phyloP scores from a whole-genome alignment of 2,329 filamentous ascomycete species.

The Emergomyces orientalis region DNA sequence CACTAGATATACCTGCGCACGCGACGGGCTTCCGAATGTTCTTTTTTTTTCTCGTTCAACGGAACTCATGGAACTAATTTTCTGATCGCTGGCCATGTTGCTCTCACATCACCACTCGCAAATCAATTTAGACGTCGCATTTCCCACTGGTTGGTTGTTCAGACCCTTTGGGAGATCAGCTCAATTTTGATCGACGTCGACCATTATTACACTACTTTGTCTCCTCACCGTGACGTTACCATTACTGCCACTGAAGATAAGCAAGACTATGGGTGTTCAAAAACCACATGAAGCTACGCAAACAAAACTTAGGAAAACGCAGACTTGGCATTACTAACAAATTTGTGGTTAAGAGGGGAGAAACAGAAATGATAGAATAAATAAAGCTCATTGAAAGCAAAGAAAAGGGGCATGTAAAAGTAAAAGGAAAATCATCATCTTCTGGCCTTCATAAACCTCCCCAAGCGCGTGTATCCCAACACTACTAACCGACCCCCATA shows the following conservation, averaged over 20 bases:
- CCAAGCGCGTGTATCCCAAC: conserved; percentile 5
- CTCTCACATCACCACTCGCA: too few relatives aligned
- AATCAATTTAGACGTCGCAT: too few relatives aligned
- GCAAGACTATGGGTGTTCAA: background rate
- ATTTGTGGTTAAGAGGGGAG: background rate
- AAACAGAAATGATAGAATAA: conserved; percentile 1
- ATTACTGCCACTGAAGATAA: too few relatives aligned
- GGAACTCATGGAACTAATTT: too few relatives aligned
- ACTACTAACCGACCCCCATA: background rate
- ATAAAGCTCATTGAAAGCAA: background rate
- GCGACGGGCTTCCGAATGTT: too few relatives aligned
- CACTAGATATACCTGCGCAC: too few relatives aligned
- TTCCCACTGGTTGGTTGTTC: too few relatives aligned
- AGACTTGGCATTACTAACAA: conserved; percentile 1
- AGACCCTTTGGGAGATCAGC: too few relatives aligned
- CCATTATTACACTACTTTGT: too few relatives aligned
- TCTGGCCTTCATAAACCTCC: conserved; percentile 4
- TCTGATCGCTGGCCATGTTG: too few relatives aligned
- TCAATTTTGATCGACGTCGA: too few relatives aligned
- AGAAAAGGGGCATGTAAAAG: background rate
- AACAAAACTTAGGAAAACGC: background rate
- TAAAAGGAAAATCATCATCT: background rate
- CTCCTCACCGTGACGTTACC: background rate
- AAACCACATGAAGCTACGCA: background rate
- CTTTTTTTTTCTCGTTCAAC: too few relatives aligned